phyloP scores from a whole-genome alignment of 805 yeast genomes.

The Millerozyma acaciae region DNA sequence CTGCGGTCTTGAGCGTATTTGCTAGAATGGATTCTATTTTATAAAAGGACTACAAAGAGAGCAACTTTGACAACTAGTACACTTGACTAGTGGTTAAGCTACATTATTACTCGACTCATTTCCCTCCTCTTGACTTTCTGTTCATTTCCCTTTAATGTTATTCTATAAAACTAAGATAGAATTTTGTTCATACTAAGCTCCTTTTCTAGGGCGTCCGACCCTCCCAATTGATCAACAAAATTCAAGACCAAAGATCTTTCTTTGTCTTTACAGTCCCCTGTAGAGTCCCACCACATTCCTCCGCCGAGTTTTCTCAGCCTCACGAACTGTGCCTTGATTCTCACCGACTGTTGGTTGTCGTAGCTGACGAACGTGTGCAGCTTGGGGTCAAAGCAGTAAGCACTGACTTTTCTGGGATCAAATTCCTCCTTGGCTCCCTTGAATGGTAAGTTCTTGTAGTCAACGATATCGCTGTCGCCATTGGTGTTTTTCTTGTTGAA shows the following conservation, averaged over 20 bases:
- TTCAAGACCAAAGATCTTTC: conserved; percentile 40
- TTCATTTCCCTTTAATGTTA: neutral
- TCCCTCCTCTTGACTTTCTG: neutral
- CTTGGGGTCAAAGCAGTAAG: conserved; percentile 45
- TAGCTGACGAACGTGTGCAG: conserved; percentile 49
- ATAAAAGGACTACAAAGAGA: conserved; percentile 31
- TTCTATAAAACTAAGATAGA: neutral
- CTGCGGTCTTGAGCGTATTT: conserved; percentile 88
- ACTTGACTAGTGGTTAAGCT: too few species aligned
- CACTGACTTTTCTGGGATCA: conserved; percentile 49
- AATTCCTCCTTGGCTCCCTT: conserved; percentile 28
- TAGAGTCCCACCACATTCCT: conserved; percentile 94
- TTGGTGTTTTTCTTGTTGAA: conserved; percentile 37
- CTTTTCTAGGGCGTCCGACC: conserved; percentile 13
- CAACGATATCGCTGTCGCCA: conserved; percentile 44
- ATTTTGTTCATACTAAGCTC: neutral
- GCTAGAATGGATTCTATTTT: conserved; percentile 88
- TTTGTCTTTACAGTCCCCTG: conserved; percentile 54
- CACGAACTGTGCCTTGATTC: conserved; percentile 59
- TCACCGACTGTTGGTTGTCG: conserved; percentile 57
- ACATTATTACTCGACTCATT: conserved; percentile 3
- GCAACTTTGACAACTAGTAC: too few species aligned
- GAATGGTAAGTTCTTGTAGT: conserved; percentile 54
- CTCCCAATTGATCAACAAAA: conserved; percentile 41
- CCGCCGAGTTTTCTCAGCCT: conserved; percentile 57